These are phyloP conservation scores for Lepidium aucheri DNA, from an alignment of 345 rosid genomes.

Conservation along the genomic window DNA sequence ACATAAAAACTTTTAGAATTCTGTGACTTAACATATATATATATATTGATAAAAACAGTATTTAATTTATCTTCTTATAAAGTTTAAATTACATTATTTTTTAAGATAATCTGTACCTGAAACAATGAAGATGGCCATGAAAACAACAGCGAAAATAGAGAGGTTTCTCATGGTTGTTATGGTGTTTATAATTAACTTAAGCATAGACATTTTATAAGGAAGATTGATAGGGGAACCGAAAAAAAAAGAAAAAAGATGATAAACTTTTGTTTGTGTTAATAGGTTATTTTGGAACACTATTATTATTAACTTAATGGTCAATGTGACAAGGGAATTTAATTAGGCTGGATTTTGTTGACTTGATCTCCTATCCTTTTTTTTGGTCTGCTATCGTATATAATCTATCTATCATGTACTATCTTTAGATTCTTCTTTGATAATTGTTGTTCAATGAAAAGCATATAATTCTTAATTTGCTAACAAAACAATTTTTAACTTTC, in stretches of 20 bases:
- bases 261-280: neutral
- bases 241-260: too few species aligned
- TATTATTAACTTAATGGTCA: neutral
- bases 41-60: too few species aligned
- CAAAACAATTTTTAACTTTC: too few species aligned
- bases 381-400: too few species aligned
- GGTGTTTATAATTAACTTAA: neutral
- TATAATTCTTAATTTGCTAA: too few species aligned
- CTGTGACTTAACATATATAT: neutral
- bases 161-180: slow-evolving; percentile 14
- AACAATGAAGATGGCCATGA: slow-evolving; percentile 18
- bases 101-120: slow-evolving; percentile 1
- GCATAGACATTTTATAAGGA: neutral
- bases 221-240: too few species aligned
- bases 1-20: neutral
- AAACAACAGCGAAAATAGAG: neutral
- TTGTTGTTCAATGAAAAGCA: neutral
- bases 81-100: neutral
- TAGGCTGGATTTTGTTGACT: slow-evolving; percentile 7
- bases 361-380: neutral
- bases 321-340: neutral
- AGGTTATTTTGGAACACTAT: neutral
- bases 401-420: neutral
- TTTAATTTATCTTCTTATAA: neutral
- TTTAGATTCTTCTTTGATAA: neutral